These are phyloP conservation scores for Trichoderma reesei DNA, from an alignment of 495 filamentous ascomycete species.

Conservation along the genomic window DNA sequence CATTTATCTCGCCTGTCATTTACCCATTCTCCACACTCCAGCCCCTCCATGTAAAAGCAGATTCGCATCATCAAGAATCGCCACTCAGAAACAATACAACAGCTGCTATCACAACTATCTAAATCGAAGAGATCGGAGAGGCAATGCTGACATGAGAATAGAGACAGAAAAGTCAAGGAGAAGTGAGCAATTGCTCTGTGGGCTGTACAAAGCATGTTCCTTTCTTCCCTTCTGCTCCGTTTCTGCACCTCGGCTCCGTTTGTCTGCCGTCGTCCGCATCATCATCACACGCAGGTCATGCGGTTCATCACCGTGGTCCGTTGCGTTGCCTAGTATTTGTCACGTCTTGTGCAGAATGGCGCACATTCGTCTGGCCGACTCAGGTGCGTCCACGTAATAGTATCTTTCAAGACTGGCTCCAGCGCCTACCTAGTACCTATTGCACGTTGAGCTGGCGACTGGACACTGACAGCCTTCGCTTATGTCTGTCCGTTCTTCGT, in stretches of 20 bases:
- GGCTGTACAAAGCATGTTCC: not conserved
- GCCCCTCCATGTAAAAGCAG: not conserved
- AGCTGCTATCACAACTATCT: no score
- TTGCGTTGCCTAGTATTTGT: not conserved
- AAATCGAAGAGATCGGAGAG: no score
- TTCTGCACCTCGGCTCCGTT: not conserved
- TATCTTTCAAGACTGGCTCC: no score
- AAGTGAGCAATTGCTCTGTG: not conserved
- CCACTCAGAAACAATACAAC: not conserved
- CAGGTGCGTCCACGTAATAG: not conserved
- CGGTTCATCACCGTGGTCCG: not conserved
- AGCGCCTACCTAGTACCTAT: not conserved
- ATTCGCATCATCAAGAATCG: not conserved
- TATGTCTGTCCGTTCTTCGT: not conserved
- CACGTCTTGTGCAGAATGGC: not conserved
- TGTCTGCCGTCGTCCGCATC: not conserved
- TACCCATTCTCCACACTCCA: not conserved
- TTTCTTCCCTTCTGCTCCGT: not conserved
- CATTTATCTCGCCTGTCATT: constrained; percentile 2
- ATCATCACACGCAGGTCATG: not conserved
- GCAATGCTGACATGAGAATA: not conserved
- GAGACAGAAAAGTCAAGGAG: not conserved
- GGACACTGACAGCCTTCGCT: not conserved
- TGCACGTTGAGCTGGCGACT: not conserved
- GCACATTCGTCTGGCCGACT: not conserved